Evolutionary conservation across 2,329 filamentous ascomycete species (phyloP).

Genomic region (Gremmenia infestans): DNA sequence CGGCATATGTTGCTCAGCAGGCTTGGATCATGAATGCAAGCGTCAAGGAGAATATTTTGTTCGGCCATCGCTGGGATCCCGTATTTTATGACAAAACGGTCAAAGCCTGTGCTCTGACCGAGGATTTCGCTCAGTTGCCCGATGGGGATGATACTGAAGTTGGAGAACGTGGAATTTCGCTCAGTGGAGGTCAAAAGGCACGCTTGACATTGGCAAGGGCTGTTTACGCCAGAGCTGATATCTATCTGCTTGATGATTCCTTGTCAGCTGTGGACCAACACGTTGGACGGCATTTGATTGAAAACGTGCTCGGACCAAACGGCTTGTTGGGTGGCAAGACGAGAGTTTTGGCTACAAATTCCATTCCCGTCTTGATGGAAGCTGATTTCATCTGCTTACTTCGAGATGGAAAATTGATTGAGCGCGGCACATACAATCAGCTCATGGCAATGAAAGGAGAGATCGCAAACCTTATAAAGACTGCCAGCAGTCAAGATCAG

Average conservation of each 20-base stretch:
- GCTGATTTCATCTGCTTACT: conserved; percentile 85
- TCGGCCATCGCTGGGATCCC: conserved; percentile 90
- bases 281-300: conserved; percentile 89
- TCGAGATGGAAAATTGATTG: conserved; percentile 75
- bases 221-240: conserved; percentile 93
- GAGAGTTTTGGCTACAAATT: conserved; percentile 88
- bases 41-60: conserved; percentile 94
- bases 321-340: conserved; percentile 84
- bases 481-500: conserved; percentile 57
- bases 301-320: conserved; percentile 82
- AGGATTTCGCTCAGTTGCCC: conserved; percentile 87
- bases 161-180: conserved; percentile 90
- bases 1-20: conserved; percentile 89
- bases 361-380: conserved; percentile 84
- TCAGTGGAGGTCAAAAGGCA: conserved; percentile 95
- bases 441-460: conserved; percentile 91
- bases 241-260: conserved; percentile 91
- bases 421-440: conserved; percentile 86
- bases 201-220: conserved; percentile 87
- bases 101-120: conserved; percentile 81
- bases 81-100: conserved; percentile 92
- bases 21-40: conserved; percentile 98
- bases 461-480: conserved; percentile 77
- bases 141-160: conserved; percentile 97
- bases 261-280: conserved; percentile 98